Evolutionary conservation across 139 green algal species (phyloP), one percentile per base, ranked within the genome.

Genomic region (Eudorina sp.): DNA sequence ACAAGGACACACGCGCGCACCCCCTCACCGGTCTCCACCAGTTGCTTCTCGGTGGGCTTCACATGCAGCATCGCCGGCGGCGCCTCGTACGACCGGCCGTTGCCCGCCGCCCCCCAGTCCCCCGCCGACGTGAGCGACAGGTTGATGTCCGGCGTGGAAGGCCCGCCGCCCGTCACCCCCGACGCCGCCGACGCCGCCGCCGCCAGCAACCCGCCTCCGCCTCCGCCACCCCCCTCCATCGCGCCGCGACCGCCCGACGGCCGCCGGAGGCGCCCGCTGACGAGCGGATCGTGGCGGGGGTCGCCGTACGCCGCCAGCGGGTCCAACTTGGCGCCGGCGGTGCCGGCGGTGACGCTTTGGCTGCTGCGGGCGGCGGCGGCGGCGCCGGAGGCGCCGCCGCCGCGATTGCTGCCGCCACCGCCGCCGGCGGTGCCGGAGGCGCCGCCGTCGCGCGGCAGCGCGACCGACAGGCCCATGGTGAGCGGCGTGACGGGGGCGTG

Each of bases 61-160:
- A 14, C 31, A 25, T 64, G 46, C 25, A 53, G 76, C 80, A 91
- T 55, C 55, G 88, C 38, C 34, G 69, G 48, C 13, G 80, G 86
- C 76, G 70, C 68, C 51, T 77, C 69, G 62, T 72, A 81, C 18
- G 31, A 27, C 29, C 43, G 53, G 6, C 66, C 86, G 5, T 31
- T 9, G 11, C 78, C 78, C 19, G 78, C 40, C 21, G 16, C 11
- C 14, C 88, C 88, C 88, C 88, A 91, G 58, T 91, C 88, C 14
- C 53, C 25, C 0, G 88, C 88, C 11, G 18, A 27, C 23, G 75
- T 41, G 4, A 85, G 53, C 2, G 46, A 58, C 6, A 86, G 19
- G 70, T 91, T 91, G 34, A 72, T 43, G 34, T 91, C 88, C 0
- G 87, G 87, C 27, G 86, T 74, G 23, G 66, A 14, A 0, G 85